Evolutionary conservation across 2,329 filamentous ascomycete species (phyloP).

Genomic region (Fusarium longipes): DNA sequence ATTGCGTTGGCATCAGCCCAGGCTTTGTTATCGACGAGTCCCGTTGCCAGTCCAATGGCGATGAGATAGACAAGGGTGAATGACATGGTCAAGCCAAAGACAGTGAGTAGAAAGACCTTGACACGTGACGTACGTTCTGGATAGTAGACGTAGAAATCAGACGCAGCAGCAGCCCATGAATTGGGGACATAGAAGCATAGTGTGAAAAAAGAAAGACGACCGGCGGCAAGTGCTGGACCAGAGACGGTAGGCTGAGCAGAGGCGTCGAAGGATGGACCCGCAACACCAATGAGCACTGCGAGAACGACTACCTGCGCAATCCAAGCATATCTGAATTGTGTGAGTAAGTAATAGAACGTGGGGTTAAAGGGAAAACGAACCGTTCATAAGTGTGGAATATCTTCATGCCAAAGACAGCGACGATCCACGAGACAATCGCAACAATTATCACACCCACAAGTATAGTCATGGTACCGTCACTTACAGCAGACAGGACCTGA

Average conservation of each 20-base stretch:
- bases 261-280: conserved; percentile 69
- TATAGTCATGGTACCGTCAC: conserved; percentile 71
- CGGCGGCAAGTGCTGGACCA: conserved; percentile 74
- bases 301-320: conserved; percentile 78
- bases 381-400: conserved; percentile 78
- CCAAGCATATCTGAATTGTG: conserved; percentile 51
- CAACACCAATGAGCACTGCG: conserved; percentile 78
- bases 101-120: conserved; percentile 77
- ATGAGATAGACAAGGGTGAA: conserved; percentile 77
- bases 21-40: conserved; percentile 59
- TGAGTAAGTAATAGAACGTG: conserved; percentile 8
- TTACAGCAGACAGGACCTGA: conserved; percentile 80
- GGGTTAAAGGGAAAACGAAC: conserved; percentile 15
- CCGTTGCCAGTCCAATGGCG: conserved; percentile 63
- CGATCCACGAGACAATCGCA: conserved; percentile 77
- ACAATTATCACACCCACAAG: conserved; percentile 82
- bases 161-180: conserved; percentile 76
- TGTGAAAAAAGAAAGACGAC: conserved; percentile 73
- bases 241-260: conserved; percentile 67
- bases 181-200: conserved; percentile 67
- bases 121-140: conserved; percentile 67
- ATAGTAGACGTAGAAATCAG: conserved; percentile 86
- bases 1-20: conserved; percentile 64
- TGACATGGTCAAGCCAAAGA: conserved; percentile 68
- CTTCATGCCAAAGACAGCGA: conserved; percentile 67